phyloP scores from a whole-genome alignment of 2,329 filamentous ascomycete species.

The Uncinocarpus reesii region DNA sequence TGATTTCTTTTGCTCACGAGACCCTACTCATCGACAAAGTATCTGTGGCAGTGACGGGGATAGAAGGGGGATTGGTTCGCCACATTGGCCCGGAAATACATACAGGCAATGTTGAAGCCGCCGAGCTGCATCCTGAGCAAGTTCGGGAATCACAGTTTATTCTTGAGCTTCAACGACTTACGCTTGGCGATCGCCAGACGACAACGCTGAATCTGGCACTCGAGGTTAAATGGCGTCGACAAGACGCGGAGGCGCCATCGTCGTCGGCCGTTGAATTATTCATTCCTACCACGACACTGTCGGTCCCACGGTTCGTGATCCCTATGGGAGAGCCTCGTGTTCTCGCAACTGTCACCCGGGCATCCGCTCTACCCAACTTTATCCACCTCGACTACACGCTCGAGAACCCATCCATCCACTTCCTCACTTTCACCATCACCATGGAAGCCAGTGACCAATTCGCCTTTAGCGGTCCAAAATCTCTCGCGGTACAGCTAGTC shows the following conservation, averaged over 20 bases:
- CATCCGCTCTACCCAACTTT: conserved; percentile 24
- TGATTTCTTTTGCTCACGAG: conserved; percentile 66
- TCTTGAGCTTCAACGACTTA: conserved; percentile 62
- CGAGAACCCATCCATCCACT: conserved; percentile 90
- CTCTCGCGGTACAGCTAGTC: conserved; percentile 66
- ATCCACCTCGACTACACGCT: conserved; percentile 56
- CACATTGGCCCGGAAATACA: conserved; percentile 30
- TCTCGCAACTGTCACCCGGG: conserved; percentile 43
- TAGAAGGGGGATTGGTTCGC: conserved; percentile 55
- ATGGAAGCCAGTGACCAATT: conserved; percentile 93
- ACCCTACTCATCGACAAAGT: conserved; percentile 53
- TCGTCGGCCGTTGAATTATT: conserved; percentile 16
- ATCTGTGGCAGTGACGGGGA: conserved; percentile 50
- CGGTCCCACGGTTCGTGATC: conserved; percentile 68
- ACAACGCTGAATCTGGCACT: conserved; percentile 66
- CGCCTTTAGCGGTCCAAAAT: conserved; percentile 82
- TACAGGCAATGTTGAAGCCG: conserved; percentile 22
- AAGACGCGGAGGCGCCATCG: conserved; percentile 21
- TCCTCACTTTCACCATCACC: conserved; percentile 79
- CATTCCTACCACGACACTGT: conserved; percentile 57
- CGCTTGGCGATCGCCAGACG: conserved; percentile 70
- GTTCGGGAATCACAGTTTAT: conserved; percentile 64
- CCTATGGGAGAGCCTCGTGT: conserved; percentile 80
- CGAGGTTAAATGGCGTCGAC: conserved; percentile 65
- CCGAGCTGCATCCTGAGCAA: conserved; percentile 52